Conservation (phyloP, 306 rosid species). For the Hylodesmum podocarpum region DNA sequence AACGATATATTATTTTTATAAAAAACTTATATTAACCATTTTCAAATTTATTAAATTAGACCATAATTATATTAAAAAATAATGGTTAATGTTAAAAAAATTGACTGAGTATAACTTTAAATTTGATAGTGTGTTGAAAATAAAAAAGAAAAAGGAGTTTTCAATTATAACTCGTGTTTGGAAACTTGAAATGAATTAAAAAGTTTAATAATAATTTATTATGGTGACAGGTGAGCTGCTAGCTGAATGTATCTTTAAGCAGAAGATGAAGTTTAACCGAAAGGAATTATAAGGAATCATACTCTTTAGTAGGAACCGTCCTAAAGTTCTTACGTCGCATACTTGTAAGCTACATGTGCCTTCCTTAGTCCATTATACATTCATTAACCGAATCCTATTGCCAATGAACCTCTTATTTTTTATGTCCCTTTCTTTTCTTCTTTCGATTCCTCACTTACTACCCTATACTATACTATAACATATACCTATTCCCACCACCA, state of each 20-base stretch:
- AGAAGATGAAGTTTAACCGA: not conserved
- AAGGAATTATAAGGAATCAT: conserved; percentile 22
- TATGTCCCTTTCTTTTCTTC: conserved; percentile 34
- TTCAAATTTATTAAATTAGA: too few species aligned
- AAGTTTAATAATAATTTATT: conserved; percentile 13
- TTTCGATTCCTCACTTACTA: conserved; percentile 25
- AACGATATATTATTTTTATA: too few species aligned
- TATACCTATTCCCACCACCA: not conserved
- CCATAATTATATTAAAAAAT: too few species aligned
- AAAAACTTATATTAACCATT: too few species aligned
- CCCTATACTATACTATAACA: not conserved
- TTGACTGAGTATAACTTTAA: too few species aligned
- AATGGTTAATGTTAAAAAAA: too few species aligned
- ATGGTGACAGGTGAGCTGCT: conserved; percentile 29
- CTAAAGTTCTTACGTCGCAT: conserved; percentile 16
- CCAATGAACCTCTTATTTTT: conserved; percentile 5
- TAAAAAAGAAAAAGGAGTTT: not conserved
- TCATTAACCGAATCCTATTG: conserved; percentile 25
- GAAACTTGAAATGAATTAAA: conserved; percentile 13
- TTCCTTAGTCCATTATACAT: conserved; percentile 21
- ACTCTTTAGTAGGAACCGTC: not conserved
- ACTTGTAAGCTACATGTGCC: conserved; percentile 32
- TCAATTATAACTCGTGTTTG: not conserved
- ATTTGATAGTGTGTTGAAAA: not conserved
- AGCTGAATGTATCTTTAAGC: conserved; percentile 14